Evolutionary conservation across 2,329 filamentous ascomycete genomes (phyloP).

Genomic region (Aureobasidium namibiae): DNA sequence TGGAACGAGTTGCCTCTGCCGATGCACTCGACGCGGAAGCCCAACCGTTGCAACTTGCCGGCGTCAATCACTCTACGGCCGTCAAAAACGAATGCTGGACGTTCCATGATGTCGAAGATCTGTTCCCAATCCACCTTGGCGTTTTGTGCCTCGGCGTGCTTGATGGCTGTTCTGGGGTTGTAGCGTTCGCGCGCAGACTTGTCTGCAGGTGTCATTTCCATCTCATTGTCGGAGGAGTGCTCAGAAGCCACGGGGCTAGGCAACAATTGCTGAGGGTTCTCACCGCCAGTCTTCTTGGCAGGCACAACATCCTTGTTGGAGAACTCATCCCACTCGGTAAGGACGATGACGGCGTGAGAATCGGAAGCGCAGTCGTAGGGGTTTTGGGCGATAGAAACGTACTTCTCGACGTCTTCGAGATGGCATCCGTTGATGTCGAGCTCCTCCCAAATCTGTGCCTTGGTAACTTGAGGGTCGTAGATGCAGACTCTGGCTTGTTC

Average conservation of each 20-base stretch:
- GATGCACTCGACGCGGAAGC: slow-evolving; percentile 29
- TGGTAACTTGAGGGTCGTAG: slow-evolving; percentile 51
- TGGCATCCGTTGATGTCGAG: slow-evolving; percentile 19
- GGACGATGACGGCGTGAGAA: slow-evolving; percentile 27
- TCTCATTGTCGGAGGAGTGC: slow-evolving; percentile 7
- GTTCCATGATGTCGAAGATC: slow-evolving; percentile 26
- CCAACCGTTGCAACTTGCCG: slow-evolving; percentile 24
- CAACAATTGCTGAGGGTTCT: slow-evolving; percentile 1
- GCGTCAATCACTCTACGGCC: slow-evolving; percentile 29
- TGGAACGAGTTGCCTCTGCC: slow-evolving; percentile 16
- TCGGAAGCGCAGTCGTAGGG: slow-evolving; percentile 27
- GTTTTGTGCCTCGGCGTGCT: slow-evolving; percentile 10
- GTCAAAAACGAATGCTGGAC: slow-evolving; percentile 30
- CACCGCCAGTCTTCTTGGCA: background rate
- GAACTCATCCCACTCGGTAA: slow-evolving; percentile 29
- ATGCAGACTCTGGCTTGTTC: slow-evolving; percentile 58
- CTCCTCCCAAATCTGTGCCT: slow-evolving; percentile 27
- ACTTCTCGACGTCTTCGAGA: slow-evolving; percentile 19
- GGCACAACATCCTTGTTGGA: slow-evolving; percentile 22
- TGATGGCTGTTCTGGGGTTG: slow-evolving; percentile 3
- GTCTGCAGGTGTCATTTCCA: slow-evolving; percentile 9
- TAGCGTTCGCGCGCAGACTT: slow-evolving; percentile 8
- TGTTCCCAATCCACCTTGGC: slow-evolving; percentile 25
- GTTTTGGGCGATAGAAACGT: slow-evolving; percentile 23
- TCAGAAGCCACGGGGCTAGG: slow-evolving; percentile 7